Evolutionary conservation across 768 basidiomycete species (phyloP).

Genomic region (Nidularia pulvinata): DNA sequence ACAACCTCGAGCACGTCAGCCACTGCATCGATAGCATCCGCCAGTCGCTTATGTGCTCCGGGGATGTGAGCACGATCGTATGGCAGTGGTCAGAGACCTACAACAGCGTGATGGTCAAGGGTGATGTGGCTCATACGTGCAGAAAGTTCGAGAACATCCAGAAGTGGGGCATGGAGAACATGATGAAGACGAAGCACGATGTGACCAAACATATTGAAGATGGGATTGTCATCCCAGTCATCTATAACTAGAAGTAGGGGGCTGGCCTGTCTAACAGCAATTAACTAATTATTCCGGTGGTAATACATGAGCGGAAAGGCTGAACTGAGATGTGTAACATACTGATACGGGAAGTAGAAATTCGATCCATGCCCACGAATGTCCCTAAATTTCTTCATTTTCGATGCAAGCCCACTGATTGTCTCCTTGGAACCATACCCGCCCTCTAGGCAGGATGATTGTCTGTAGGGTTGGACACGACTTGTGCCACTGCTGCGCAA

Average conservation of each 20-base stretch:
- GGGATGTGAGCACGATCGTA: constrained; percentile 12
- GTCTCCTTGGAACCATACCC: constrained; percentile 54
- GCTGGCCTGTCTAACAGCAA: background rate
- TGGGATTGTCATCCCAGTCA: background rate
- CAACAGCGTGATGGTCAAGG: background rate
- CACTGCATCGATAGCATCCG: constrained; percentile 17
- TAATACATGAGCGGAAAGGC: background rate
- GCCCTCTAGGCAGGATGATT: constrained; percentile 62
- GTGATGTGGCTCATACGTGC: constrained; percentile 11
- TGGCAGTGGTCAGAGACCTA: constrained; percentile 15
- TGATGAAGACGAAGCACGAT: background rate
- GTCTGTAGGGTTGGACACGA: constrained; percentile 63
- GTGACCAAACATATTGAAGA: background rate
- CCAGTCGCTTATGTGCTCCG: constrained; percentile 14
- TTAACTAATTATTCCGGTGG: background rate
- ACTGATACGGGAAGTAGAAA: background rate
- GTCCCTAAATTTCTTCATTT: background rate
- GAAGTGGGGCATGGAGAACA: constrained; percentile 11
- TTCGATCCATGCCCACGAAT: background rate
- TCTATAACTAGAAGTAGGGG: background rate
- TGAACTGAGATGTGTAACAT: background rate
- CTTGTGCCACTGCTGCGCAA: constrained; percentile 55
- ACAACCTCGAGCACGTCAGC: constrained; percentile 7
- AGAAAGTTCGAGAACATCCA: constrained; percentile 13
- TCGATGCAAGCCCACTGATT: background rate